Base-by-base conservation (phyloP, 352 stramenopile genomes). In the Thraustochytrium striatum region DNA sequence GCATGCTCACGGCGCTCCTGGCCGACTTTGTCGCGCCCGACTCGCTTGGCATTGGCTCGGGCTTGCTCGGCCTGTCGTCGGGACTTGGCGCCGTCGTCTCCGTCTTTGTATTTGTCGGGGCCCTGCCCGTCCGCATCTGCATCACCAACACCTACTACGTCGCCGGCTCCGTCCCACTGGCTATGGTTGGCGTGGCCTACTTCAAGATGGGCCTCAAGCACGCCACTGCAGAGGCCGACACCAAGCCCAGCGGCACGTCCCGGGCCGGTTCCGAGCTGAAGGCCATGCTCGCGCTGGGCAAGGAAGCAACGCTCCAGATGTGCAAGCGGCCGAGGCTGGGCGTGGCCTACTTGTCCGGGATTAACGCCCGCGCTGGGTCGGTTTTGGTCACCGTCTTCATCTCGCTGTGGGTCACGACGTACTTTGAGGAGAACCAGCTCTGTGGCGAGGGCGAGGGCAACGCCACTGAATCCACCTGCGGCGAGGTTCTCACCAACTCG, bases 71-170 rank as follows among this genome's bases (percentile, higher is more conserved):
- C 36, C 28, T 80, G 1, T 32, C 58, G 36, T 80, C 70, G n/a
- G 70, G 70, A 57, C 57, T 28, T 13, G 70, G 70, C 11, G 70
- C 70, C 3, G 32, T 80, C 7, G 21, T 80, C 0, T 28, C 32
- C 33, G 70, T 80, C 55, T 80, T 80, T 58, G 70, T 80, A 25
- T 80, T 80, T n/a, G 53, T 80, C 32, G 58, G 55, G 9, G 32
- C 55, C 1, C 32, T 80, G 1, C 32, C 70, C 7, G 52, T 33
- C 19, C 35, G 3, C 5, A 80, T 47, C n/a, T 80, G 70, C 28
- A 52, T 80, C 58, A 39, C 72, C 13, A 47, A 52, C 0, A 47
- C 70, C 16, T 80, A 80, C 30, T 80, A 80, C 33, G 53, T 73
- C 38, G 39, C n/a, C 28, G 21, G 21, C 11, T 28, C 50, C 39